Conservation (phyloP, 2,329 filamentous ascomycete species). For the Escovopsis weberi region DNA sequence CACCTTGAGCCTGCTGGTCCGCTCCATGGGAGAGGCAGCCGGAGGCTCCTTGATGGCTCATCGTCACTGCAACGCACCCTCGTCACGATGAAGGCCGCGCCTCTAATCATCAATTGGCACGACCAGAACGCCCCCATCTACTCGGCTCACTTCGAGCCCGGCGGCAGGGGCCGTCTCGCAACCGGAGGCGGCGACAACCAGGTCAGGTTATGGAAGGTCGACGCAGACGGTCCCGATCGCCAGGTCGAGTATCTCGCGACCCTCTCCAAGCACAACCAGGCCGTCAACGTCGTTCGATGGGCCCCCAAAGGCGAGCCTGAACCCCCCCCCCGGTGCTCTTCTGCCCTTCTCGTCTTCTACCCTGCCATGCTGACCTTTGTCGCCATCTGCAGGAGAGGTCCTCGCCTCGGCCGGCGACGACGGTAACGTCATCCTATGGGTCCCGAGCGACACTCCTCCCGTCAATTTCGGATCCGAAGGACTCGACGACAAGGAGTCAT, state of each 20-base stretch:
- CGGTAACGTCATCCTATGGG: constrained; percentile 93
- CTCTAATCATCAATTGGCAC: constrained; percentile 97
- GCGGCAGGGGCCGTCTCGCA: constrained; percentile 80
- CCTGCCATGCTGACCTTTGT: constrained; percentile 1
- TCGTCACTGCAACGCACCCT: constrained; percentile 11
- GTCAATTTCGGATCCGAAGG: constrained; percentile 67
- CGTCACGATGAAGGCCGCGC: constrained; percentile 78
- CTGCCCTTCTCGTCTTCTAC: not conserved
- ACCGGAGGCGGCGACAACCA: constrained; percentile 95
- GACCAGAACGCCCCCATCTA: constrained; percentile 95
- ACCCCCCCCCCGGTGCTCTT: not conserved
- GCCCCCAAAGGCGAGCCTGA: constrained; percentile 63
- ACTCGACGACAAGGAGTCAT: constrained; percentile 88
- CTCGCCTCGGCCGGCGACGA: constrained; percentile 94
- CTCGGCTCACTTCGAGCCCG: constrained; percentile 89
- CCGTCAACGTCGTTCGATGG: constrained; percentile 96
- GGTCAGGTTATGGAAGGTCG: constrained; percentile 88
- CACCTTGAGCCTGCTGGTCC: not conserved
- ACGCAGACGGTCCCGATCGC: constrained; percentile 68
- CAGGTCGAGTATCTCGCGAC: constrained; percentile 88
- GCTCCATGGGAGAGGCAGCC: not conserved
- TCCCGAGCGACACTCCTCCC: constrained; percentile 64
- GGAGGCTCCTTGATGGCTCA: not conserved
- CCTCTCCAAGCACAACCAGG: constrained; percentile 84
- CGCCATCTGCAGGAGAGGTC: constrained; percentile 53